These are phyloP conservation scores for Geranomyces michiganensis DNA, from an alignment of 192 early-diverging fungal species.

Conservation along the genomic window DNA sequence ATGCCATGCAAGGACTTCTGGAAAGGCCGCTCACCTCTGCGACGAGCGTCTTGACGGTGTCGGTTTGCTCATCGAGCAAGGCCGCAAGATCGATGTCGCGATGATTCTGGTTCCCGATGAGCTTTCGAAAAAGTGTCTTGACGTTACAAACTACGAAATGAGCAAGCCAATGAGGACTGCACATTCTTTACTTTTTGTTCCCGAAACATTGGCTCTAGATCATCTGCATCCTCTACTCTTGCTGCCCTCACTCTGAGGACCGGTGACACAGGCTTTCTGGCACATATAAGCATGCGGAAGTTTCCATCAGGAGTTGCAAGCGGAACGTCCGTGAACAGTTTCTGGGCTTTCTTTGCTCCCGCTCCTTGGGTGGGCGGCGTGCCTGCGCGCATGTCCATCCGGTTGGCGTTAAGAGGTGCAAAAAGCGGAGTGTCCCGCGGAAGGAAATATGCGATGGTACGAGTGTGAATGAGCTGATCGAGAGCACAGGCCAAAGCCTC, in stretches of 20 bases:
- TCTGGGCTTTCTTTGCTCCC: not conserved
- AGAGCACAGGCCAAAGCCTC: constrained; percentile 36
- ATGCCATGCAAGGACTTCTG: not conserved
- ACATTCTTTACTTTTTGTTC: constrained; percentile 43
- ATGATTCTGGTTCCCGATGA: constrained; percentile 33
- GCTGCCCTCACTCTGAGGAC: constrained; percentile 48
- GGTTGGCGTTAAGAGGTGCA: constrained; percentile 38
- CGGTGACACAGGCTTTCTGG: constrained; percentile 46
- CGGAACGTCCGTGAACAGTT: constrained; percentile 47
- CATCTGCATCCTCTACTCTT: constrained; percentile 62
- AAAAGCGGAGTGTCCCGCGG: constrained; percentile 47
- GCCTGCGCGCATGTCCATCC: constrained; percentile 2
- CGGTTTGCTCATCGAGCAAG: constrained; percentile 45
- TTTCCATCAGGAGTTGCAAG: constrained; percentile 14
- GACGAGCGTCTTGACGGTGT: constrained; percentile 46
- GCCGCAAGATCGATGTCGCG: constrained; percentile 51
- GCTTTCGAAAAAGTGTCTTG: constrained; percentile 18
- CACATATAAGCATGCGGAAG: constrained; percentile 46
- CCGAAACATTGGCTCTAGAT: constrained; percentile 57
- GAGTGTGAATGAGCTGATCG: constrained; percentile 35
- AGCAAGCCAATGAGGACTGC: too few species aligned
- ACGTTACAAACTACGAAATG: too few species aligned
- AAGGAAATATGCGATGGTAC: constrained; percentile 51
- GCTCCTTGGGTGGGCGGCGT: constrained; percentile 18
- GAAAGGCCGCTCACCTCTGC: constrained; percentile 42